Evolutionary conservation across 495 filamentous ascomycete species (phyloP), one percentile per base, ranked within the genome.

Genomic region (Neurospora sp.): DNA sequence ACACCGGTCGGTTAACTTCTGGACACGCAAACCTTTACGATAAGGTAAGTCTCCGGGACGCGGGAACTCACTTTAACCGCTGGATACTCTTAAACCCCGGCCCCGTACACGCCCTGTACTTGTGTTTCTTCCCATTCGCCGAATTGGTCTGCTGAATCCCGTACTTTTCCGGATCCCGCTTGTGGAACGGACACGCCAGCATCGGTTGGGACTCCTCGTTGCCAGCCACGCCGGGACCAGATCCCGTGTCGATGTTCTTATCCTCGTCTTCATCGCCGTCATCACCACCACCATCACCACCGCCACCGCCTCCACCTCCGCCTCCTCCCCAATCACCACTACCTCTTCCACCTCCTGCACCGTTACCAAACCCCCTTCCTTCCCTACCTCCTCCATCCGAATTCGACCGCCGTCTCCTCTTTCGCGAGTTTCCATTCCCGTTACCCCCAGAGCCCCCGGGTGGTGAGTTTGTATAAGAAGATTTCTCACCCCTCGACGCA

Each of bases 81-180:
- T 79, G 77, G 41, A 79, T 76, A 6, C 74, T 77, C 72, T 79
- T 79, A 59, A 75, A 79, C 35, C 77, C 77, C 5, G 77, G 77
- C 3, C 77, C 77, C 20, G 73, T 75, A 40, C 77, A 79, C 20
- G 75, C 70, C 46, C 77, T 37, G 44, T 79, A 79, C 38, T 71
- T 73, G 69, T 77, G 73, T 41, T 76, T 79, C 74, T 77, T 79
- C 5, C 66, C 70, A 8, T 72, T 72, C 12, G 59, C 72, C 40
- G 76, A 44, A n/a, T 71, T 74, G n/a, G 74, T 70, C 37, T 72
- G 72, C 69, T 79, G 75, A 27, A 76, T 75, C 12, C 74, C 75
- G 69, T 79, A 79, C 40, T 79, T 79, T 38, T 70, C 71, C 5
- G 77, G 76, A 39, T 78, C 77, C 4, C 44, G 23, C 18, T 78